These are phyloP conservation scores for Pisolithus albus DNA, from an alignment of 768 basidiomycete species.

Conservation along the genomic window DNA sequence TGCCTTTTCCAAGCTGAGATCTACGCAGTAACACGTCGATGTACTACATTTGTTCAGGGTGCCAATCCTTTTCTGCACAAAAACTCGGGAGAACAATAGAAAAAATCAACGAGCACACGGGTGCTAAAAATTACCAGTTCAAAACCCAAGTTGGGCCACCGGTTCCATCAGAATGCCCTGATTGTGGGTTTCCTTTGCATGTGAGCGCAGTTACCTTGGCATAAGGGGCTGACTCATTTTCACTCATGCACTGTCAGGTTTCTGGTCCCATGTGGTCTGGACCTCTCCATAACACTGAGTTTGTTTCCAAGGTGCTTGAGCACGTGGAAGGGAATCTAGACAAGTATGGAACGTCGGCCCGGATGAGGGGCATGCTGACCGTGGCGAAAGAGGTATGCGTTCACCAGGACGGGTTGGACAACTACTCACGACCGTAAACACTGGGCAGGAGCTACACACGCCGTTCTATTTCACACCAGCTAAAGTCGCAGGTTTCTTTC, in stretches of 20 bases:
- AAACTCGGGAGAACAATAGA: slow-evolving; percentile 73
- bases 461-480: slow-evolving; percentile 89
- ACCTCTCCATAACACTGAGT: slow-evolving; percentile 69
- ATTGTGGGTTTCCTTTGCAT: slow-evolving; percentile 75
- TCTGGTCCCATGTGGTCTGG: slow-evolving; percentile 98
- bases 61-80: slow-evolving; percentile 78
- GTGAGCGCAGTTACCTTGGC: slow-evolving; percentile 32
- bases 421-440: background rate
- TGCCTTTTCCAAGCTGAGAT: slow-evolving; percentile 2
- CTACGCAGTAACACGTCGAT: slow-evolving; percentile 69
- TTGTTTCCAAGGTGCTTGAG: slow-evolving; percentile 66
- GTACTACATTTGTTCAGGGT: slow-evolving; percentile 79
- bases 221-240: background rate
- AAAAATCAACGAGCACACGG: slow-evolving; percentile 48
- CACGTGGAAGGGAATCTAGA: slow-evolving; percentile 59
- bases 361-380: slow-evolving; percentile 96
- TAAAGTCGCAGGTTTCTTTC: slow-evolving; percentile 74
- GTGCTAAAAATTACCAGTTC: slow-evolving; percentile 55
- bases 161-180: slow-evolving; percentile 61
- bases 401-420: background rate
- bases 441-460: slow-evolving; percentile 56
- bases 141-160: slow-evolving; percentile 70
- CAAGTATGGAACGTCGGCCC: slow-evolving; percentile 67
- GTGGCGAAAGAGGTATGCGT: slow-evolving; percentile 77
- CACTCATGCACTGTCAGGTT: slow-evolving; percentile 40